These are phyloP conservation scores for Cocos nucifera DNA, from an alignment of 176 grass and related monocot genomes.

Conservation along the genomic window DNA sequence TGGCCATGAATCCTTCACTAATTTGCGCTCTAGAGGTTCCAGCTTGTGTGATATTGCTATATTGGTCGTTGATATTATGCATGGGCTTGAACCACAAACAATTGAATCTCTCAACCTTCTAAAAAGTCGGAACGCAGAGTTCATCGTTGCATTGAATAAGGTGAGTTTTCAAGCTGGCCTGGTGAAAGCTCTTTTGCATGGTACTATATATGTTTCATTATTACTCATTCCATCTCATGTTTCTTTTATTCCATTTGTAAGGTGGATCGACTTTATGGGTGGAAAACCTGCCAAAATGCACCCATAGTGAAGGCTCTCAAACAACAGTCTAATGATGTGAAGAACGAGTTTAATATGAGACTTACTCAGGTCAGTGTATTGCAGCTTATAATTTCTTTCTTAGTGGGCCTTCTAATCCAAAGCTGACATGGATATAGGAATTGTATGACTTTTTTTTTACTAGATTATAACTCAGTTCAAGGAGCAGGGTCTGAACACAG, in stretches of 20 bases:
- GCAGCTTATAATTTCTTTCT: too few relatives aligned
- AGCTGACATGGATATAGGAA: too few relatives aligned
- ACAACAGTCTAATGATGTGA: slow-evolving; percentile 87
- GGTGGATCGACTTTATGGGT: slow-evolving; percentile 97
- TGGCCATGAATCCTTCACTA: slow-evolving; percentile 83
- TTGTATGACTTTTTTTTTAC: too few relatives aligned
- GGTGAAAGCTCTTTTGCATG: not conserved
- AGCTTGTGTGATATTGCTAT: slow-evolving; percentile 95
- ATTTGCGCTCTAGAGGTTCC: slow-evolving; percentile 96
- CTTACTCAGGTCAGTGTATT: slow-evolving; percentile 59
- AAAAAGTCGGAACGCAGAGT: slow-evolving; percentile 63
- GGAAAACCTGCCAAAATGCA: slow-evolving; percentile 61
- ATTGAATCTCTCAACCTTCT: slow-evolving; percentile 89
- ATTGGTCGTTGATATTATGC: slow-evolving; percentile 98
- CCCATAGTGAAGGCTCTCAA: slow-evolving; percentile 71
- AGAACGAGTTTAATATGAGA: slow-evolving; percentile 83
- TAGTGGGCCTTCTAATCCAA: too few relatives aligned
- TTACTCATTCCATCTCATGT: slow-evolving; percentile 5
- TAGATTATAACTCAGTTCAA: slow-evolving; percentile 85
- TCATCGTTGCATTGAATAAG: slow-evolving; percentile 98
- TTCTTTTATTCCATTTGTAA: slow-evolving; percentile 25
- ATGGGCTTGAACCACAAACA: slow-evolving; percentile 88
- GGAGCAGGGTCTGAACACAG: slow-evolving; percentile 94
- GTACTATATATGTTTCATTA: too few relatives aligned
- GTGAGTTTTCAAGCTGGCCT: slow-evolving; percentile 27